phyloP scores from a whole-genome alignment of 371 early-diverging fungal species.

The Batrachochytrium dendrobatidis region DNA sequence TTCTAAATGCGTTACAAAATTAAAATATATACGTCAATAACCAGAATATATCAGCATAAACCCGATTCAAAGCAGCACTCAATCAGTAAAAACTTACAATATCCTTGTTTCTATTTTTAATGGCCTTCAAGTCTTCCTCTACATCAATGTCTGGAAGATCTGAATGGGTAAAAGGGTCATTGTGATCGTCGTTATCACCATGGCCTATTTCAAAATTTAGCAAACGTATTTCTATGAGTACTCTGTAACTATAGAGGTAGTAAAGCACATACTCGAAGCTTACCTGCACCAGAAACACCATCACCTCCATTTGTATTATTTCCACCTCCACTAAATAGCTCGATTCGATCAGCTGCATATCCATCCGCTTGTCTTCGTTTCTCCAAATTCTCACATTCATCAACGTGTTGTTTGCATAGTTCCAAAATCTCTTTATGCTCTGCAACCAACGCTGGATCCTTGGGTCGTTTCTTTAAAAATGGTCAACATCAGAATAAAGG shows the following conservation, averaged over 20 bases:
- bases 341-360: slow-evolving; percentile 30
- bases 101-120: slow-evolving; percentile 37
- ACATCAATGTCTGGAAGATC: slow-evolving; percentile 52
- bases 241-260: no score
- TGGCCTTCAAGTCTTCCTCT: slow-evolving; percentile 44
- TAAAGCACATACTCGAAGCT: no score
- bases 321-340: slow-evolving; percentile 24
- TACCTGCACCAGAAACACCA: no score
- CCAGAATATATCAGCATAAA: no score
- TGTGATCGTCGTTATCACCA: slow-evolving; percentile 12
- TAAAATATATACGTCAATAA: background rate
- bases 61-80: no score
- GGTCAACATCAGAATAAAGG: no score
- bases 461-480: slow-evolving; percentile 25
- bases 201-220: no score
- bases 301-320: slow-evolving; percentile 13
- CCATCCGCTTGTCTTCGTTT: slow-evolving; percentile 39
- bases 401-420: slow-evolving; percentile 40
- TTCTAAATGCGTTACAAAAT: slow-evolving; percentile 33
- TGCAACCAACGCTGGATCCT: slow-evolving; percentile 28
- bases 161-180: slow-evolving; percentile 30
- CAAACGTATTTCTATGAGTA: no score
- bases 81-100: slow-evolving; percentile 34
- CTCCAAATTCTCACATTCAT: slow-evolving; percentile 48
- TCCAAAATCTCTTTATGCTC: slow-evolving; percentile 39